phyloP scores from a whole-genome alignment of 441 rosid genomes.

The Adansonia madagascariensis region DNA sequence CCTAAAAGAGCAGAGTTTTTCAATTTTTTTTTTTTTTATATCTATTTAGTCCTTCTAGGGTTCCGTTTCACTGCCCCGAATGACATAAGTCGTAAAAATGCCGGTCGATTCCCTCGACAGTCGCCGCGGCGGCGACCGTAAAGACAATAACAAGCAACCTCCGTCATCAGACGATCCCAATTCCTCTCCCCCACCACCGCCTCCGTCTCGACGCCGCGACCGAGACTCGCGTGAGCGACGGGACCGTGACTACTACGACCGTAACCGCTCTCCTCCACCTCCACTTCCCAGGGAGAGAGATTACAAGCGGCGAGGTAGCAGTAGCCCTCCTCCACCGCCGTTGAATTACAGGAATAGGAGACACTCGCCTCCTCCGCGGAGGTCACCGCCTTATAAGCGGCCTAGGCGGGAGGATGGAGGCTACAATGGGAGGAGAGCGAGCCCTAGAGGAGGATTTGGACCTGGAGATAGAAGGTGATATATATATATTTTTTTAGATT shows the following conservation, averaged over 20 bases:
- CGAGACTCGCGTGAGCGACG: slow-evolving; percentile 61
- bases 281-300: slow-evolving; percentile 67
- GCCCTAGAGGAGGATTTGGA: slow-evolving; percentile 82
- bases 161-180: slow-evolving; percentile 29
- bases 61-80: slow-evolving; percentile 24
- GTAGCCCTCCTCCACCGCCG: slow-evolving; percentile 83
- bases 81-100: slow-evolving; percentile 51
- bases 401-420: slow-evolving; percentile 88
- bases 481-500: background rate
- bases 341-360: slow-evolving; percentile 71
- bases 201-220: slow-evolving; percentile 48
- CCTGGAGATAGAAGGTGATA: slow-evolving; percentile 78
- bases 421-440: slow-evolving; percentile 77
- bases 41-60: slow-evolving; percentile 30
- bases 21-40: no score
- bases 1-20: background rate
- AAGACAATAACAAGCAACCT: slow-evolving; percentile 20
- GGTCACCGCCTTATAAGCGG: slow-evolving; percentile 79
- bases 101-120: slow-evolving; percentile 47
- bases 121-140: slow-evolving; percentile 29
- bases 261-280: slow-evolving; percentile 61
- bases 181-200: slow-evolving; percentile 35
- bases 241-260: slow-evolving; percentile 46
- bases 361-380: slow-evolving; percentile 67
- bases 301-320: slow-evolving; percentile 67